A percentile compares a stretch with the other conserved stretches of the same genome.
These are phyloP conservation scores for Haematococcus lacustris DNA, from an alignment of 139 green algal species.

Conservation along the genomic window DNA sequence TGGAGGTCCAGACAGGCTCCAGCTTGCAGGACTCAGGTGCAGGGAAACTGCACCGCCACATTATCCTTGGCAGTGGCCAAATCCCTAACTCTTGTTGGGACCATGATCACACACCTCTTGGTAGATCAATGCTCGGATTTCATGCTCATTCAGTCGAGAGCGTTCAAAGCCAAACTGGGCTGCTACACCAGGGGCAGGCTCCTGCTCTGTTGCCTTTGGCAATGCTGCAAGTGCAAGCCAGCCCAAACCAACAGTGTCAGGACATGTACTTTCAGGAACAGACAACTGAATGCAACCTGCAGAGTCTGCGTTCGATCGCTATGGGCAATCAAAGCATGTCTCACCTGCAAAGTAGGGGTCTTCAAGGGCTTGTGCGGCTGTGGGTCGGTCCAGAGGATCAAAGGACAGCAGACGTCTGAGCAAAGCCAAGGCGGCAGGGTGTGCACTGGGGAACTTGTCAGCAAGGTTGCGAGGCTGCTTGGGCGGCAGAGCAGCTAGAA, in stretches of 20 bases:
- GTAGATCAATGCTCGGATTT: slow-evolving; percentile 29
- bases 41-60: too few species aligned
- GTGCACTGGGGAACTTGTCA: slow-evolving; percentile 35
- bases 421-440: slow-evolving; percentile 36
- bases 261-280: background rate
- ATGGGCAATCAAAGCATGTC: background rate
- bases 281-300: background rate
- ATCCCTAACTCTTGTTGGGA: too few species aligned
- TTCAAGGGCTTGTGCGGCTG: slow-evolving; percentile 47
- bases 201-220: background rate
- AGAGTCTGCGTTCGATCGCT: background rate
- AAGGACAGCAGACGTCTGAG: slow-evolving; percentile 64
- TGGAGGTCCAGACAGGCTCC: too few species aligned
- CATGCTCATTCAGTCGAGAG: slow-evolving; percentile 9
- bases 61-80: too few species aligned
- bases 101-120: slow-evolving; percentile 16
- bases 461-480: slow-evolving; percentile 13
- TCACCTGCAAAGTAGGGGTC: slow-evolving; percentile 66
- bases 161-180: slow-evolving; percentile 28
- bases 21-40: too few species aligned
- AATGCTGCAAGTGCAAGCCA: background rate
- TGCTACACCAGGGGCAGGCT: background rate
- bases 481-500: slow-evolving; percentile 17
- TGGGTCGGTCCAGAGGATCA: slow-evolving; percentile 65
- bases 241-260: background rate